phyloP scores from a whole-genome alignment of 495 filamentous ascomycete genomes.

The Penicillium canescens region DNA sequence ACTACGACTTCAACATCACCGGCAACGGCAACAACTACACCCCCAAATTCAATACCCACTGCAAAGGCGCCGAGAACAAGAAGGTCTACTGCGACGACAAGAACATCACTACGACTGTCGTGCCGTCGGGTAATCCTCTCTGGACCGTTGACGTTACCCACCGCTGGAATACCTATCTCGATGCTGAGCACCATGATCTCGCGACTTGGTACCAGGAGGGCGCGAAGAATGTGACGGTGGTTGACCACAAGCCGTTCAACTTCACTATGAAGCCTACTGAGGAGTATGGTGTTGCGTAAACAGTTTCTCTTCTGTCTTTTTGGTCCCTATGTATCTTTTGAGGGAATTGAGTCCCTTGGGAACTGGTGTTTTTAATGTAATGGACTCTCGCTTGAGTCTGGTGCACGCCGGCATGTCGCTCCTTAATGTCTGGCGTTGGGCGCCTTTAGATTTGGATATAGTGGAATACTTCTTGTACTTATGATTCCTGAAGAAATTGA shows the following conservation, averaged over 20 bases:
- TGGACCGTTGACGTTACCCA: constrained; percentile 42
- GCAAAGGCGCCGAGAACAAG: constrained; percentile 31
- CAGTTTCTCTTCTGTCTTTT: background rate
- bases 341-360: background rate
- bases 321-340: background rate
- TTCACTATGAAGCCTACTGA: constrained; percentile 27
- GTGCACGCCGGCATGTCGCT: background rate
- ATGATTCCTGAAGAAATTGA: too few species aligned
- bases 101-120: constrained; percentile 28
- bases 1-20: constrained; percentile 38
- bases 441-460: too few species aligned
- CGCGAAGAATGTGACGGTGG: constrained; percentile 7
- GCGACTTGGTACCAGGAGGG: constrained; percentile 12
- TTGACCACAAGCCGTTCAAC: constrained; percentile 2
- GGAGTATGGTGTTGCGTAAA: constrained; percentile 30
- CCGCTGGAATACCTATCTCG: constrained; percentile 23
- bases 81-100: constrained; percentile 28
- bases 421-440: constrained; percentile 1
- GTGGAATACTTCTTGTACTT: too few species aligned
- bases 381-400: too few species aligned
- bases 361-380: too few species aligned
- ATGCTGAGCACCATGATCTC: constrained; percentile 11
- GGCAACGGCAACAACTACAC: constrained; percentile 27
- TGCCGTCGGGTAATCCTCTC: constrained; percentile 17
- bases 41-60: constrained; percentile 44